These are phyloP conservation scores for Epichloe festucae DNA, from an alignment of 2,329 filamentous ascomycete species.

Conservation along the genomic window DNA sequence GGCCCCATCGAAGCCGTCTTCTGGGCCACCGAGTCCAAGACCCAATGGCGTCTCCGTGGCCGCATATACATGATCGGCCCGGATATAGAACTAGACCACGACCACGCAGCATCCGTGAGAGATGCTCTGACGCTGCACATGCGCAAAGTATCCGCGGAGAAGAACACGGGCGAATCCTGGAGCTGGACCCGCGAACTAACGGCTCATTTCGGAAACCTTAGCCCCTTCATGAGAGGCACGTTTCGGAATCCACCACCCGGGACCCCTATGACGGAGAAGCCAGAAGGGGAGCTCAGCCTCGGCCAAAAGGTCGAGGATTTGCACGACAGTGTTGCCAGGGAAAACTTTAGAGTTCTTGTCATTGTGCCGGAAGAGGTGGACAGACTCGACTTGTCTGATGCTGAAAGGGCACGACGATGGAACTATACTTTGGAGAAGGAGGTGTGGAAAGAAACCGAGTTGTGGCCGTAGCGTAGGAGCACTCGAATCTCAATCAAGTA, in stretches of 20 bases:
- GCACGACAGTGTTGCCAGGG: slow-evolving; percentile 55
- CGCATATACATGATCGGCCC: slow-evolving; percentile 60
- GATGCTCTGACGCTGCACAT: slow-evolving; percentile 49
- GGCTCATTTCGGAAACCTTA: slow-evolving; percentile 80
- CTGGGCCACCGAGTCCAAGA: slow-evolving; percentile 58
- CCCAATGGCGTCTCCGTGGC: slow-evolving; percentile 79
- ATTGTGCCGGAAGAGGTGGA: slow-evolving; percentile 71
- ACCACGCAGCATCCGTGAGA: slow-evolving; percentile 35
- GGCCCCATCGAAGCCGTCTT: slow-evolving; percentile 70
- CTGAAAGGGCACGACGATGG: slow-evolving; percentile 49
- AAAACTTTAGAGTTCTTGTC: slow-evolving; percentile 72
- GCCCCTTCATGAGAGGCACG: slow-evolving; percentile 63
- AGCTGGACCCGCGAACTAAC: slow-evolving; percentile 70
- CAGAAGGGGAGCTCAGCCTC: slow-evolving; percentile 28
- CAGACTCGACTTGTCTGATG: slow-evolving; percentile 56
- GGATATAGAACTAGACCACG: slow-evolving; percentile 41
- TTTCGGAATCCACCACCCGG: slow-evolving; percentile 65
- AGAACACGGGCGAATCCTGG: slow-evolving; percentile 38
- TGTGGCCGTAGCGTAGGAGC: slow-evolving; percentile 44
- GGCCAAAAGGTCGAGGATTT: slow-evolving; percentile 58
- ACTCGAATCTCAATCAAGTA: too few species aligned
- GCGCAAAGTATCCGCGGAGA: slow-evolving; percentile 25
- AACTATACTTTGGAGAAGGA: slow-evolving; percentile 47
- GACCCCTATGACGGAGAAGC: slow-evolving; percentile 38
- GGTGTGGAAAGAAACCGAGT: slow-evolving; percentile 55